phyloP scores from a whole-genome alignment of 1,284 basidiomycete genomes.

The Irpex rosettiformis region DNA sequence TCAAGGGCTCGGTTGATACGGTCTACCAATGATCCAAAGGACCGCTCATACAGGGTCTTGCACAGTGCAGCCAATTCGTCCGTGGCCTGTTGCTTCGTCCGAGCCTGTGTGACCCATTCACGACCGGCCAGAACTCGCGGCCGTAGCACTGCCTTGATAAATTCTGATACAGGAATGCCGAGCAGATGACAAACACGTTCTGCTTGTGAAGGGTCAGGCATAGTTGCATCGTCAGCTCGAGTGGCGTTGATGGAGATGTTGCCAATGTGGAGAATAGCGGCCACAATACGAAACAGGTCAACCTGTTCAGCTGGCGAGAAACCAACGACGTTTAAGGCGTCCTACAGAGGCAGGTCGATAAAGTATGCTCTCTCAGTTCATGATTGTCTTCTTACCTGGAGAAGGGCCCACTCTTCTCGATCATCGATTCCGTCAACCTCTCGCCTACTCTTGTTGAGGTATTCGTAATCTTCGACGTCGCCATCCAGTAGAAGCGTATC shows the following conservation, averaged over 20 bases:
- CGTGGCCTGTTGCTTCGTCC: slow-evolving; percentile 88
- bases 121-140: slow-evolving; percentile 92
- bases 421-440: slow-evolving; percentile 97
- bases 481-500: slow-evolving; percentile 78
- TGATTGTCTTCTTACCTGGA: slow-evolving; percentile 65
- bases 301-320: slow-evolving; percentile 85
- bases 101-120: slow-evolving; percentile 95
- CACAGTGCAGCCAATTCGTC: slow-evolving; percentile 93
- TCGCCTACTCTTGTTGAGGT: slow-evolving; percentile 84
- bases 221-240: slow-evolving; percentile 84
- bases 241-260: slow-evolving; percentile 87
- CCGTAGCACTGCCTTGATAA: slow-evolving; percentile 83
- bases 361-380: neutral
- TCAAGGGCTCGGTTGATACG: slow-evolving; percentile 94
- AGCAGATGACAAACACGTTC: slow-evolving; percentile 94
- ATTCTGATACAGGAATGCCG: slow-evolving; percentile 88
- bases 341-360: slow-evolving; percentile 42
- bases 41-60: slow-evolving; percentile 98
- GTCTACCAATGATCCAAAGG: slow-evolving; percentile 91
- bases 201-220: slow-evolving; percentile 78
- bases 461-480: slow-evolving; percentile 83
- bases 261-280: slow-evolving; percentile 93
- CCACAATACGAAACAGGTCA: slow-evolving; percentile 92
- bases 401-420: slow-evolving; percentile 78
- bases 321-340: slow-evolving; percentile 83